Evolutionary conservation across 805 yeast species (phyloP), one percentile per base, ranked within the genome.

Genomic region (Metschnikowia rubicola): DNA sequence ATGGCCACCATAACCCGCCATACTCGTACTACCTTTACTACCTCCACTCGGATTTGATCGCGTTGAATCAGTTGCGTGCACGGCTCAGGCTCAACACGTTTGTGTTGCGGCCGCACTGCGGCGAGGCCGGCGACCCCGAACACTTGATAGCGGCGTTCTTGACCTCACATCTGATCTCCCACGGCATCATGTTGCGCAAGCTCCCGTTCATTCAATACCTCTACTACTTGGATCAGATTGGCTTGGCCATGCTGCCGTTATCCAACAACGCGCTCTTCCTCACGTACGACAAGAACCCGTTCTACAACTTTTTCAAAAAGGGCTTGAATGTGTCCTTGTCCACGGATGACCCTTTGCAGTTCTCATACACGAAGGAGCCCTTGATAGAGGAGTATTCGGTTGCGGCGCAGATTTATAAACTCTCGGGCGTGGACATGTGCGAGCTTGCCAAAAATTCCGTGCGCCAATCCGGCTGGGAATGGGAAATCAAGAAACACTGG

Each of bases 111-210:
- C 99, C 99, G 3, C 99, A 94, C 66, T 88, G 96, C 57, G 99
- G 99, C 53, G 99, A 94, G 68, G 99, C 99, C n/a, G 99, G 99
- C 50, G 99, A 94, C 62, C 97, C 98, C 1, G 98, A 94, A 61
- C 99, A 94, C 71, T 75, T 95, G 61, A 88, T 91, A 38, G 79
- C 91, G 42, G 91, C 99, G 1, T 94, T 86, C 60, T 68, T 94
- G 59, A 81, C 94, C 1, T 83, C 97, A 1, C 95, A 92, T 61
- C 88, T 96, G 43, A 94, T 94, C 50, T 88, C 96, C 10, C 99
- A 94, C 65, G 99, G 99, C 48, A 95, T 94, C 46, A 67, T 92
- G 51, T 74, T 94, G 62, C 82, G 99, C 68, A 94, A 94, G 66
- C 79, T 95, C 45, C 99, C 99, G 41, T 90, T 88, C 65, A 84